These are phyloP conservation scores for Glycine latifolia DNA, from an alignment of 306 rosid species.

Conservation along the genomic window DNA sequence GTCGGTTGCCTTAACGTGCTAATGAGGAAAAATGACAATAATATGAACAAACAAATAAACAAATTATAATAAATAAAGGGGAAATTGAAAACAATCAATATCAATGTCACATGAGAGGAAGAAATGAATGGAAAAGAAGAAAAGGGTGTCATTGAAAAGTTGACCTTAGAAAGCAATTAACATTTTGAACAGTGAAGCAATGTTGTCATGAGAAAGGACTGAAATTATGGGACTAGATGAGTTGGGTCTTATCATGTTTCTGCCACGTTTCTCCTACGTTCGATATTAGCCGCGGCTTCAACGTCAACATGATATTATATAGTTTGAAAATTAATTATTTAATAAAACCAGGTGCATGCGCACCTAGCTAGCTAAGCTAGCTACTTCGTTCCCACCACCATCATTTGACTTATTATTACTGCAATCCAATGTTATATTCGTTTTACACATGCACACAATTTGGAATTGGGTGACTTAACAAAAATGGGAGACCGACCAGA, in stretches of 20 bases:
- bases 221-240: constrained; percentile 26
- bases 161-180: constrained; percentile 35
- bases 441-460: constrained; percentile 6
- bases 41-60: not conserved
- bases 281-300: not conserved
- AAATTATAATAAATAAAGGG: not conserved
- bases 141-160: constrained; percentile 30
- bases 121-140: not conserved
- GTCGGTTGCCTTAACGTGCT: not conserved
- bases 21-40: not conserved
- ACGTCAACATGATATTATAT: no score
- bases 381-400: not conserved
- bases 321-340: no score
- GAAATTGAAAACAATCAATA: not conserved
- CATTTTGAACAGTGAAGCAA: not conserved
- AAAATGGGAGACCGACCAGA: not conserved
- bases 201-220: not conserved
- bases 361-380: not conserved
- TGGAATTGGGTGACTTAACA: not conserved
- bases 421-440: not conserved
- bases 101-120: not conserved
- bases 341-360: not conserved
- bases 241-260: constrained; percentile 27
- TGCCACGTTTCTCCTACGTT: constrained; percentile 21
- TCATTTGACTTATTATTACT: not conserved